Percentiles rank a stretch among this genome's conserved stretches.
phyloP scores from a whole-genome alignment of 2,329 filamentous ascomycete species.

The Calycina herbarum region DNA sequence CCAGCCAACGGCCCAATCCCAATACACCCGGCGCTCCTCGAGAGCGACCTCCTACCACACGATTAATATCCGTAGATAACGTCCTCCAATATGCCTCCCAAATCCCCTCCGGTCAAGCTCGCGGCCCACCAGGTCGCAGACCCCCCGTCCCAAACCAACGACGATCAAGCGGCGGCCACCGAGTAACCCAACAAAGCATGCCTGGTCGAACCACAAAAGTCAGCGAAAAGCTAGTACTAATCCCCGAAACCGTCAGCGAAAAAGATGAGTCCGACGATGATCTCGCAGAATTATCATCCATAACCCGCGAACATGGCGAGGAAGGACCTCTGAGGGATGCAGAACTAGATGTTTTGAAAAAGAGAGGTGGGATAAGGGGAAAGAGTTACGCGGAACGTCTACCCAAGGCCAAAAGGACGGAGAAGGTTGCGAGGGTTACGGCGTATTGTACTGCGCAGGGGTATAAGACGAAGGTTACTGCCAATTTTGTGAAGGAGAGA shows the following conservation, averaged over 20 bases:
- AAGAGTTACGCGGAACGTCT: constrained; percentile 95
- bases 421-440: constrained; percentile 86
- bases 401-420: constrained; percentile 81
- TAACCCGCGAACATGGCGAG: constrained; percentile 54
- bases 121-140: constrained; percentile 58
- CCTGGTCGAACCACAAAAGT: constrained; percentile 90
- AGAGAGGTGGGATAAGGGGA: constrained; percentile 61
- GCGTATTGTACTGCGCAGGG: constrained; percentile 96
- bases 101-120: constrained; percentile 90
- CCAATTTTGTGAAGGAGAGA: constrained; percentile 81
- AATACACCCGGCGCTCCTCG: constrained; percentile 33
- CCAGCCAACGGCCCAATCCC: constrained; percentile 37
- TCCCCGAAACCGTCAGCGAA: constrained; percentile 74
- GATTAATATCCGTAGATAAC: constrained; percentile 88
- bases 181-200: constrained; percentile 51
- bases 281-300: constrained; percentile 45
- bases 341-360: constrained; percentile 63
- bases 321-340: constrained; percentile 67
- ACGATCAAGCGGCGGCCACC: constrained; percentile 47
- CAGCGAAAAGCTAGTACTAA: constrained; percentile 92
- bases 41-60: constrained; percentile 54
- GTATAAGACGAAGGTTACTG: constrained; percentile 86
- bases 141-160: constrained; percentile 49
- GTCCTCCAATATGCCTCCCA: constrained; percentile 92
- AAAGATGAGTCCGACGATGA: constrained; percentile 61